These are phyloP conservation scores for Capillidium heterosporum DNA, from an alignment of 371 early-diverging fungal genomes.

Conservation along the genomic window DNA sequence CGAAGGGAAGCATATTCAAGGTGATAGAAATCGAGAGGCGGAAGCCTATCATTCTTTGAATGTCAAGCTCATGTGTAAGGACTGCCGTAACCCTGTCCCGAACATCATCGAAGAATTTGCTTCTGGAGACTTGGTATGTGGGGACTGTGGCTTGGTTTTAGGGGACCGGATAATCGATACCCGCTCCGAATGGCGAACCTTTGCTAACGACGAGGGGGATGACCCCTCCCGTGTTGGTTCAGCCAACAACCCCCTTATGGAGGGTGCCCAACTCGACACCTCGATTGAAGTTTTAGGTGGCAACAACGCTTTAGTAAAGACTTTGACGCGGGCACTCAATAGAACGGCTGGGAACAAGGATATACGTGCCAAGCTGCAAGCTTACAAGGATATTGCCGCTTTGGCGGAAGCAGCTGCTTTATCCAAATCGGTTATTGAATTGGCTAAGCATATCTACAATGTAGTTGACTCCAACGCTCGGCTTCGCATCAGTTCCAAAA, in stretches of 20 bases:
- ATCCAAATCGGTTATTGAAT: constrained; percentile 70
- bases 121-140: constrained; percentile 87
- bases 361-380: constrained; percentile 67
- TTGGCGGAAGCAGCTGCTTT: constrained; percentile 84
- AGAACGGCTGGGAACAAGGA: constrained; percentile 45
- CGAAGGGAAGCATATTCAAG: no score
- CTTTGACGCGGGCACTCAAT: constrained; percentile 57
- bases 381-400: constrained; percentile 82
- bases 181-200: constrained; percentile 98
- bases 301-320: constrained; percentile 50
- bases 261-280: constrained; percentile 82
- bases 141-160: constrained; percentile 92
- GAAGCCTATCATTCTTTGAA: no score
- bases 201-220: constrained; percentile 87
- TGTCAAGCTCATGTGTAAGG: constrained; percentile 27
- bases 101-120: constrained; percentile 96
- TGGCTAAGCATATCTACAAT: constrained; percentile 93
- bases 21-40: no score
- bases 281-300: constrained; percentile 68
- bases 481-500: constrained; percentile 78
- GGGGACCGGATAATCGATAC: constrained; percentile 97
- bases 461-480: constrained; percentile 72
- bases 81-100: constrained; percentile 69
- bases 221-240: constrained; percentile 99
- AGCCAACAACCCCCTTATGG: constrained; percentile 74